A percentile compares a stretch with the other conserved stretches of the same genome.
phyloP scores from a whole-genome alignment of 805 yeast species.

The Ogataea pilisensis region DNA sequence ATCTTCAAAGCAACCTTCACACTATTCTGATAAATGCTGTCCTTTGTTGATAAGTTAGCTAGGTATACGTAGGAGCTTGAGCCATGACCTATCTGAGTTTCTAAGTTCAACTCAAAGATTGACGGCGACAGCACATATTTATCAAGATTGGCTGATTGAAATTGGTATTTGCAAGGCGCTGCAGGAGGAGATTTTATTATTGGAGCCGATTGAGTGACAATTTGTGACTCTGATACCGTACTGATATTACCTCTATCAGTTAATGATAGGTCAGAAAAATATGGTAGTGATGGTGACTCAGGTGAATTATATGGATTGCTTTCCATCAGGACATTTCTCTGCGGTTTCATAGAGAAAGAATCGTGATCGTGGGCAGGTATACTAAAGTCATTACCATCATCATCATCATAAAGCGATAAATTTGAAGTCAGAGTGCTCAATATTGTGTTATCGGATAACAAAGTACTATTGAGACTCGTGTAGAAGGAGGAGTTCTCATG shows the following conservation, averaged over 20 bases:
- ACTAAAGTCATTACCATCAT: no score
- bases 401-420: no score
- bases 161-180: not conserved
- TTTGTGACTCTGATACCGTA: no score
- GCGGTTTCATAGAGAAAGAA: not conserved
- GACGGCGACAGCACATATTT: constrained; percentile 18
- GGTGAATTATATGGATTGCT: constrained; percentile 11
- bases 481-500: no score
- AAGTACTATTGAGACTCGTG: no score
- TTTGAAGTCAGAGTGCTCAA: no score
- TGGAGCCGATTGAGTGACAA: no score
- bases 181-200: not conserved
- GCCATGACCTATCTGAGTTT: constrained; percentile 24
- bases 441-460: no score
- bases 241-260: no score
- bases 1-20: constrained; percentile 27
- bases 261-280: no score
- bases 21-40: constrained; percentile 1
- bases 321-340: not conserved
- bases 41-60: constrained; percentile 14
- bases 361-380: no score
- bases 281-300: constrained; percentile 6
- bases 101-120: constrained; percentile 18
- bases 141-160: constrained; percentile 4
- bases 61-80: constrained; percentile 29